Evolutionary conservation across 345 rosid species (phyloP), one percentile per base, ranked within the genome.

Genomic region (Clarkia xantiana): DNA sequence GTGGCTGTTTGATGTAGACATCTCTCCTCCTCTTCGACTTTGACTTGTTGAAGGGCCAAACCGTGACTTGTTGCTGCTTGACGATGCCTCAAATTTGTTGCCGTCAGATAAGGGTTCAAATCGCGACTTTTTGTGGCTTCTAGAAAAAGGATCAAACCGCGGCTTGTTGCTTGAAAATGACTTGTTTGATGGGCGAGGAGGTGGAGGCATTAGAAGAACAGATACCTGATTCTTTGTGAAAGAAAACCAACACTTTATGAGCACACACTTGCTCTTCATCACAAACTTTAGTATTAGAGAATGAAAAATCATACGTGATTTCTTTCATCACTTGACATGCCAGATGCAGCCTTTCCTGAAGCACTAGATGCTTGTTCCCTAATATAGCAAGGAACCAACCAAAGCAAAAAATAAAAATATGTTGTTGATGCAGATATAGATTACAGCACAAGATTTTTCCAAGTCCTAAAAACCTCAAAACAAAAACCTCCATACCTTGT

Each of bases 331-430:
- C 94, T 91, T 38, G 98, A 91, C 93, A 91, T 71, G 58, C 96
- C 89, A 57, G 98, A 91, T 49, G 94, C 73, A 45, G 94, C 87
- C 69, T 66, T 75, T 18, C 97, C 94, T 36, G 95, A 89, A 51
- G 95, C 73, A 65, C 97, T 85, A 19, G 97, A 89, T 58, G 94
- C 94, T 63, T 81, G 96, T 56, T 91, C 98, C 76, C 97, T 91
- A 71, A 52, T 29, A 29, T 29, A 29, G 8, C n/a, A n/a, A n/a
- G n/a, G 8, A 29, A 29, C 36, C 36, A 29, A 0, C 9, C 36
- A 29, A 29, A 29, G 8, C n/a, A n/a, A 29, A 29, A 29, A 29
- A 29, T 10, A 29, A 29, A 22, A 22, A 2, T 2, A 2, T 22
- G 25, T 29, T 29, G 36, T 29, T 29, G 36, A 29, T 29, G 36